A percentile compares a stretch with the other conserved stretches of the same genome.
phyloP scores from a whole-genome alignment of 73 alveolate genomes.

The Paramecium octaurelia region DNA sequence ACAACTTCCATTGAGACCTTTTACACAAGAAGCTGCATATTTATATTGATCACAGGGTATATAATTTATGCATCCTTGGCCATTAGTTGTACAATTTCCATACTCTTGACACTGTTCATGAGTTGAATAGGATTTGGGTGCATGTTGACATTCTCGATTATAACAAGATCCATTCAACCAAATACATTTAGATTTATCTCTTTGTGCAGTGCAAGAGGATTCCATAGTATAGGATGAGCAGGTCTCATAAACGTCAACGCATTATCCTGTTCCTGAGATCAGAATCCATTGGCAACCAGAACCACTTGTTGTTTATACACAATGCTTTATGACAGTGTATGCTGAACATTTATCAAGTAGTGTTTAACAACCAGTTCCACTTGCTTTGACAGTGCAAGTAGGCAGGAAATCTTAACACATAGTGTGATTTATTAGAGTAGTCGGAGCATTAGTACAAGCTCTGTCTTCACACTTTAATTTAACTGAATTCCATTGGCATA shows the following conservation, averaged over 20 bases:
- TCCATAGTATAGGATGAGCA: not conserved
- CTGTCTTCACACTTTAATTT: not conserved
- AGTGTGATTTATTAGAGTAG: not conserved
- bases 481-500: not conserved
- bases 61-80: not conserved
- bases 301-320: not conserved
- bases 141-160: not conserved
- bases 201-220: not conserved
- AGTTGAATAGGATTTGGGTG: not conserved
- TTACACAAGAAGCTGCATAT: not conserved
- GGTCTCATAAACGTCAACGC: not conserved
- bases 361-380: not conserved
- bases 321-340: not conserved
- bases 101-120: not conserved
- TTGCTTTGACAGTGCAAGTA: not conserved
- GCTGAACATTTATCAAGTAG: not conserved
- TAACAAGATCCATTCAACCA: not conserved
- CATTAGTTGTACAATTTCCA: slow-evolving; percentile 6
- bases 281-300: not conserved
- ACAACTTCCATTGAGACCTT: not conserved
- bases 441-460: slow-evolving; percentile 7
- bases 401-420: not conserved
- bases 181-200: not conserved
- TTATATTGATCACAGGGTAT: not conserved
- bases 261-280: not conserved